Percentiles rank a stretch among this genome's conserved stretches.
Evolutionary conservation across 768 basidiomycete species (phyloP).

Genomic region (Tylopilus intermedius): DNA sequence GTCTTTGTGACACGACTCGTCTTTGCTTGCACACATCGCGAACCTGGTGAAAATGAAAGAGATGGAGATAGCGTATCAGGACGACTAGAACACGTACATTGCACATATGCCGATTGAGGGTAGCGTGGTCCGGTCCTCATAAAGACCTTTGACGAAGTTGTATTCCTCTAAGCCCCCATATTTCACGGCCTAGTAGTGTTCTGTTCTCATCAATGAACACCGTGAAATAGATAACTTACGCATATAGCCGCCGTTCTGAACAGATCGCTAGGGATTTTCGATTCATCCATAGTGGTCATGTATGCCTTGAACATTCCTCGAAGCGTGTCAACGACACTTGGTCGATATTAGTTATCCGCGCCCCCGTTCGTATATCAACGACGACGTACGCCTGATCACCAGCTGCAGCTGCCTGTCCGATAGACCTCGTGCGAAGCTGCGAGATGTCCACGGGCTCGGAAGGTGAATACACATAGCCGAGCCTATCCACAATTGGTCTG

Average conservation of each 20-base stretch:
- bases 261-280: conserved; percentile 76
- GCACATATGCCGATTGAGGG: conserved; percentile 60
- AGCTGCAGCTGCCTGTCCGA: conserved; percentile 49
- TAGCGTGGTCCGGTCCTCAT: conserved; percentile 70
- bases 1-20: conserved; percentile 52
- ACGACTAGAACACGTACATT: conserved; percentile 42
- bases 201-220: conserved; percentile 1
- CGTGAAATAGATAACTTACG: conserved; percentile 34
- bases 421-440: conserved; percentile 70
- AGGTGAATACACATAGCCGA: conserved; percentile 72
- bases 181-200: conserved; percentile 52
- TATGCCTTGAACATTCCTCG: conserved; percentile 65
- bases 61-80: background rate
- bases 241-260: conserved; percentile 49
- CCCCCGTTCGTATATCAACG: background rate
- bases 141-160: conserved; percentile 62
- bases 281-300: conserved; percentile 67
- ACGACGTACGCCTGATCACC: conserved; percentile 38
- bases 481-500: conserved; percentile 66
- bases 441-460: conserved; percentile 64
- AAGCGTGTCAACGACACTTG: conserved; percentile 72
- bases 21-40: conserved; percentile 59
- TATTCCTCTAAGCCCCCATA: conserved; percentile 74
- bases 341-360: background rate
- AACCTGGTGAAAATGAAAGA: conserved; percentile 34